These are phyloP conservation scores for Didymella pomorum DNA, from an alignment of 2,329 filamentous ascomycete genomes.

Conservation along the genomic window DNA sequence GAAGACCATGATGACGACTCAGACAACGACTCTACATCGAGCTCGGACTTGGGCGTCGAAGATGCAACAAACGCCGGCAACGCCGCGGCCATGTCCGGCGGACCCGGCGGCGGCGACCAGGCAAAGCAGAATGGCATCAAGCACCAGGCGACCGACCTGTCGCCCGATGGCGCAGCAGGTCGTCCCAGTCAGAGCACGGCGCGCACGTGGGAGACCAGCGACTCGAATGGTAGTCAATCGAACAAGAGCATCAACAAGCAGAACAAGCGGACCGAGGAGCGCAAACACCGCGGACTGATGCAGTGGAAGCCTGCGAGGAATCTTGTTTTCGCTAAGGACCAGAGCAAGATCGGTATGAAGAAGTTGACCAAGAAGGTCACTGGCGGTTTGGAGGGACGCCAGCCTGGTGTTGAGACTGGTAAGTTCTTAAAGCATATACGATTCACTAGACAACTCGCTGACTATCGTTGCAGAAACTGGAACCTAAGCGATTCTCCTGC, in stretches of 20 bases:
- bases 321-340: conserved; percentile 84
- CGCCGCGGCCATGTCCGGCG: conserved; percentile 34
- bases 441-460: conserved; percentile 10
- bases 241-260: conserved; percentile 69
- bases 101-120: conserved; percentile 23
- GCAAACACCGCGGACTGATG: conserved; percentile 90
- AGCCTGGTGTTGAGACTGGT: conserved; percentile 85
- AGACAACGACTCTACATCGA: conserved; percentile 51
- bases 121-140: conserved; percentile 32
- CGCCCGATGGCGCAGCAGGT: conserved; percentile 28
- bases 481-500: conserved; percentile 15
- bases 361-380: conserved; percentile 80
- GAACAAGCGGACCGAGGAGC: conserved; percentile 75
- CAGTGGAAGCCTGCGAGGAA: conserved; percentile 94
- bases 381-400: conserved; percentile 74
- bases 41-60: conserved; percentile 65
- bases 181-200: conserved; percentile 40
- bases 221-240: conserved; percentile 31
- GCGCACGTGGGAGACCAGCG: conserved; percentile 37
- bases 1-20: conserved; percentile 52
- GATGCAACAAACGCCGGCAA: conserved; percentile 57
- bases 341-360: conserved; percentile 78
- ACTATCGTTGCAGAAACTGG: conserved; percentile 36
- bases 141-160: conserved; percentile 42
- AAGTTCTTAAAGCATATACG: conserved; percentile 24